Conservation (phyloP, 2,329 filamentous ascomycete species). For the Alternaria burnsii region DNA sequence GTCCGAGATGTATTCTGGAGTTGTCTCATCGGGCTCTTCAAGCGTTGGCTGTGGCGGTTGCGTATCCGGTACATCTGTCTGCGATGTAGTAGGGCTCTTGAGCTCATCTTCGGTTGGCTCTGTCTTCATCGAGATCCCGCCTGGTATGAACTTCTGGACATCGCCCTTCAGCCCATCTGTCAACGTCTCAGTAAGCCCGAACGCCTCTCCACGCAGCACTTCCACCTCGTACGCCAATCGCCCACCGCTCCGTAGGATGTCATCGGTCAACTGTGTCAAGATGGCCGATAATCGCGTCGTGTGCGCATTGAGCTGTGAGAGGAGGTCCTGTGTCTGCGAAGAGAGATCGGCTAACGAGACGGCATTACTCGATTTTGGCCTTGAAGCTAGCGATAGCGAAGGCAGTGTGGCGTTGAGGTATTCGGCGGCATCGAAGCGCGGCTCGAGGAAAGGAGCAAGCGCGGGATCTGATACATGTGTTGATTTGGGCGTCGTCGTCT, state of each 20-base stretch:
- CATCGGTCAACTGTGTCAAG: slow-evolving; percentile 90
- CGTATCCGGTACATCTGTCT: slow-evolving; percentile 8
- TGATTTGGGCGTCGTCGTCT: slow-evolving; percentile 33
- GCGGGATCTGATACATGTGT: slow-evolving; percentile 74
- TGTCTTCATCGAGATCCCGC: slow-evolving; percentile 39
- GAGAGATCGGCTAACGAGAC: slow-evolving; percentile 79
- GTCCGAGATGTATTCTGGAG: slow-evolving; percentile 70
- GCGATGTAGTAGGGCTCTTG: slow-evolving; percentile 4
- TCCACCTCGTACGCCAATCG: slow-evolving; percentile 94
- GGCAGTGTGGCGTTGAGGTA: slow-evolving; percentile 86
- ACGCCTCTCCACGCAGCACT: slow-evolving; percentile 85
- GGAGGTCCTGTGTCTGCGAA: slow-evolving; percentile 79
- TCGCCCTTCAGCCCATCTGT: slow-evolving; percentile 76
- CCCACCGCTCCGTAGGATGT: slow-evolving; percentile 88
- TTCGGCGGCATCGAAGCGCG: slow-evolving; percentile 81
- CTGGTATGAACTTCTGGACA: slow-evolving; percentile 74
- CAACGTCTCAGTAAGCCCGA: slow-evolving; percentile 80
- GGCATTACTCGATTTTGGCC: slow-evolving; percentile 52
- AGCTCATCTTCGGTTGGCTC: slow-evolving; percentile 10
- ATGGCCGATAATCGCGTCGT: slow-evolving; percentile 82
- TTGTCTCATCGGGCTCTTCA: slow-evolving; percentile 20
- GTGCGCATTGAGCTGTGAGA: slow-evolving; percentile 88
- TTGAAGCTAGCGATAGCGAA: slow-evolving; percentile 63
- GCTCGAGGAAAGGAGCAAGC: slow-evolving; percentile 76
- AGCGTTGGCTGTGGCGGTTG: neutral